A percentile compares a stretch with the other conserved stretches of the same genome.
These are phyloP conservation scores for Cryptosporidium felis DNA, from an alignment of 169 alveolate genomes.

Conservation along the genomic window DNA sequence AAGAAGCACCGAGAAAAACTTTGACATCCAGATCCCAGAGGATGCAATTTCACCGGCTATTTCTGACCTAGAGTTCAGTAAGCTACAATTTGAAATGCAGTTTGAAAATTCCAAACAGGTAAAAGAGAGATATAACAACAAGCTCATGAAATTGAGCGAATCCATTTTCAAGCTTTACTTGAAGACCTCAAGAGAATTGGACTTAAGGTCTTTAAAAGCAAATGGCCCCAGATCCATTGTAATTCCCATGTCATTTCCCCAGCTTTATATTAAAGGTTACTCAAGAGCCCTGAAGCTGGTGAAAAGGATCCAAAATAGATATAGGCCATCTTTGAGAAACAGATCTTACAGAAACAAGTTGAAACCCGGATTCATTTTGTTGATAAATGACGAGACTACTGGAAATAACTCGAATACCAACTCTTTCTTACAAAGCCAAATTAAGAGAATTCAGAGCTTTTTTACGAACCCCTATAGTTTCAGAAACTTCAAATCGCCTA, in stretches of 20 bases:
- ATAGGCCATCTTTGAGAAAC: conserved; percentile 24
- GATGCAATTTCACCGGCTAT: conserved; percentile 51
- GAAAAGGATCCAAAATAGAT: conserved; percentile 23
- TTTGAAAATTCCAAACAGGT: conserved; percentile 38
- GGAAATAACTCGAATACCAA: neutral
- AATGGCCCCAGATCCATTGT: conserved; percentile 61
- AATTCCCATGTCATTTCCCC: conserved; percentile 69
- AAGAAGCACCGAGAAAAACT: conserved; percentile 4
- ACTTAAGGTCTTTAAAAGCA: conserved; percentile 33
- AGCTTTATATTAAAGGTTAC: conserved; percentile 60
- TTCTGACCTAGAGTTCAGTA: conserved; percentile 60
- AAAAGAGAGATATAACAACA: conserved; percentile 21
- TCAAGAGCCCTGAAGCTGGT: conserved; percentile 48
- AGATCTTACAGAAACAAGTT: conserved; percentile 49
- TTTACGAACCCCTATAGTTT: conserved; percentile 67
- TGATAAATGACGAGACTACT: conserved; percentile 17
- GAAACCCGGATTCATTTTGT: conserved; percentile 43
- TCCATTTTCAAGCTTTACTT: conserved; percentile 36
- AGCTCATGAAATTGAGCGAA: conserved; percentile 19
- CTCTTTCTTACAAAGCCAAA: conserved; percentile 7
- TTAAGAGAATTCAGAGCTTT: conserved; percentile 28
- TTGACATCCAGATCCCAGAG: conserved; percentile 26
- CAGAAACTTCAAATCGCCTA: conserved; percentile 21
- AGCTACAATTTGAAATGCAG: conserved; percentile 48
- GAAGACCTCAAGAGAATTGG: conserved; percentile 47